Conservation (phyloP, 305 asterid species). For the Fraxinus sp. region DNA sequence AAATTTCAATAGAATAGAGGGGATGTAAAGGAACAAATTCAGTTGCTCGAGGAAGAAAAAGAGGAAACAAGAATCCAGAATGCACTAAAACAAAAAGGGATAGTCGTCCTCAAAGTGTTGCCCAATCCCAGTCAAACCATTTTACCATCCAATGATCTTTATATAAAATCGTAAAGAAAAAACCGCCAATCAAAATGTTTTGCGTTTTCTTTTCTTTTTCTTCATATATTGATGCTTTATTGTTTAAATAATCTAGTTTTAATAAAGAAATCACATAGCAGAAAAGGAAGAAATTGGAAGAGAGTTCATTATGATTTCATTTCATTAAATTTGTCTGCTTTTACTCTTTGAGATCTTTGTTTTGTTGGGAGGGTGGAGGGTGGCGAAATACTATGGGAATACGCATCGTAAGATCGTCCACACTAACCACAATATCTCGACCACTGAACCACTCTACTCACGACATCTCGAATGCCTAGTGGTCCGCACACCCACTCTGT, state of each 20-base stretch:
- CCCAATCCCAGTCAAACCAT: constrained; percentile 39
- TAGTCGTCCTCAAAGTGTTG: neutral
- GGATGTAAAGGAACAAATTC: constrained; percentile 40
- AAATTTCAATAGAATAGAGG: constrained; percentile 53
- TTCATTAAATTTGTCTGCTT: constrained; percentile 28
- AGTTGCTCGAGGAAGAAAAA: constrained; percentile 85
- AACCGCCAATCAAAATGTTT: constrained; percentile 14
- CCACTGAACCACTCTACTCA: too few relatives aligned
- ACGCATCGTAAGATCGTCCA: too few relatives aligned
- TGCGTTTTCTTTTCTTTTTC: constrained; percentile 20
- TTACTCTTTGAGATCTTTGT: constrained; percentile 1
- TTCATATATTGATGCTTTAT: constrained; percentile 34
- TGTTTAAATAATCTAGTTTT: constrained; percentile 18
- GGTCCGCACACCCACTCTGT: too few relatives aligned
- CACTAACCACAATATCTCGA: too few relatives aligned
- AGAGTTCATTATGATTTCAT: constrained; percentile 34
- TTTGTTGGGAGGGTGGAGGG: too few relatives aligned
- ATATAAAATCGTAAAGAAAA: constrained; percentile 36
- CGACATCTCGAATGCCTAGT: too few relatives aligned
- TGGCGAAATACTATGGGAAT: too few relatives aligned
- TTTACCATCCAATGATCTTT: constrained; percentile 43
- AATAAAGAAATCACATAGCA: neutral
- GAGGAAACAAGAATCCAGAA: constrained; percentile 45
- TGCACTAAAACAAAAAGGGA: constrained; percentile 39
- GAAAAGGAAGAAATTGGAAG: constrained; percentile 28